Conservation (phyloP, 495 filamentous ascomycete genomes). For the Penicillium parvum region DNA sequence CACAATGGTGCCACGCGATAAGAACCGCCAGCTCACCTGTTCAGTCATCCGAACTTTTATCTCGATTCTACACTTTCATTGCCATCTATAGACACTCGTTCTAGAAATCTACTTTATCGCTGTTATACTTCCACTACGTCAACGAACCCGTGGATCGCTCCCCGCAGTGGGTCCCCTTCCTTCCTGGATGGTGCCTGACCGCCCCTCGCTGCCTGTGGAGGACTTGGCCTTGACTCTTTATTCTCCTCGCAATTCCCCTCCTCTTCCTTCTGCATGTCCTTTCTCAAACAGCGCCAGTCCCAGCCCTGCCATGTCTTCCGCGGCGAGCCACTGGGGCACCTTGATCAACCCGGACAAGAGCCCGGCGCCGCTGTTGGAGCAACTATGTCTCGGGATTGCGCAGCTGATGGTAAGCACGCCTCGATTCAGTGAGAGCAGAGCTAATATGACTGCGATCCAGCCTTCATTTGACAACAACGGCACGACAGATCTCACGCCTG, state of each 20-base stretch:
- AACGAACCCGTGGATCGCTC: background rate
- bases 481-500: constrained; percentile 63
- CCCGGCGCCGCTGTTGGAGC: constrained; percentile 69
- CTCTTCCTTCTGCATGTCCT: constrained; percentile 14
- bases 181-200: constrained; percentile 45
- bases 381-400: constrained; percentile 73
- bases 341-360: constrained; percentile 77
- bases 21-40: too few relatives aligned
- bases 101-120: too few relatives aligned
- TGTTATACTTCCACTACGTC: too few relatives aligned
- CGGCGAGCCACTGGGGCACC: constrained; percentile 66
- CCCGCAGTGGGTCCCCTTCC: constrained; percentile 35
- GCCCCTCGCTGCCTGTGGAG: constrained; percentile 26
- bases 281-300: constrained; percentile 14
- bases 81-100: too few relatives aligned
- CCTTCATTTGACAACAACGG: constrained; percentile 62
- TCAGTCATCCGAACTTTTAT: too few relatives aligned
- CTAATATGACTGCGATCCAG: constrained; percentile 14
- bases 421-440: background rate
- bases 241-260: constrained; percentile 17
- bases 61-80: background rate
- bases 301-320: constrained; percentile 30
- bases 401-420: constrained; percentile 69
- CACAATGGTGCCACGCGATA: background rate
- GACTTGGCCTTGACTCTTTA: constrained; percentile 5